These are phyloP conservation scores for Pisolithus thermaeus DNA, from an alignment of 1,284 basidiomycete species.

Conservation along the genomic window DNA sequence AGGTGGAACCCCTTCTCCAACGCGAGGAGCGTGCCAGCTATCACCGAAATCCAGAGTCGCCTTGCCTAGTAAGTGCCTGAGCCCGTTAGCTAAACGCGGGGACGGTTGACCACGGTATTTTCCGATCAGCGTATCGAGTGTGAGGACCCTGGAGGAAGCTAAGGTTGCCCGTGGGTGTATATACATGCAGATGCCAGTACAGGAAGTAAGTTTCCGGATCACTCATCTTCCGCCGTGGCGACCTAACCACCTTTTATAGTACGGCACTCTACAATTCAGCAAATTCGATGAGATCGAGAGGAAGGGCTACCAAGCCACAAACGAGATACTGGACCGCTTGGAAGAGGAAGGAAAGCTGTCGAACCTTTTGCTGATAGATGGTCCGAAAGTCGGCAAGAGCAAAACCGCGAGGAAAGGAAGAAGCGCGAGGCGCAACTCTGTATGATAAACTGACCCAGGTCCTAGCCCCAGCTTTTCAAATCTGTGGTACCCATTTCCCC, in stretches of 20 bases:
- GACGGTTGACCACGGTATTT: neutral
- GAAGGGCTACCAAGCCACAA: slow-evolving; percentile 76
- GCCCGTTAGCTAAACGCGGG: too few species aligned
- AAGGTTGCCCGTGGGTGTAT: slow-evolving; percentile 85
- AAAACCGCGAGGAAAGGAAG: slow-evolving; percentile 61
- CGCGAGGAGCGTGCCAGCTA: slow-evolving; percentile 78
- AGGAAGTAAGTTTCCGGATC: slow-evolving; percentile 49
- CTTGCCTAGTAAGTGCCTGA: slow-evolving; percentile 78
- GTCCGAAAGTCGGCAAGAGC: slow-evolving; percentile 35
- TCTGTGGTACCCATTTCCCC: neutral
- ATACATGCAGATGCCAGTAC: slow-evolving; percentile 95
- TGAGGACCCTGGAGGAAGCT: slow-evolving; percentile 91
- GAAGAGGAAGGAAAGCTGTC: slow-evolving; percentile 80
- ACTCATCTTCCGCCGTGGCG: neutral
- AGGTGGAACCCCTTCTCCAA: slow-evolving; percentile 90
- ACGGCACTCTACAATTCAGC: slow-evolving; percentile 72
- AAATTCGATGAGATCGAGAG: slow-evolving; percentile 83
- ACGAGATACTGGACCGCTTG: slow-evolving; percentile 73
- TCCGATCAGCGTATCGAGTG: slow-evolving; percentile 83
- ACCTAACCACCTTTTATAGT: slow-evolving; percentile 36
- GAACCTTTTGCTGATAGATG: slow-evolving; percentile 52
- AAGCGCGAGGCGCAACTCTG: slow-evolving; percentile 72
- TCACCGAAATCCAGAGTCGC: slow-evolving; percentile 94
- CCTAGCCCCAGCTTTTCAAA: too few species aligned
- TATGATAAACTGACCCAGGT: slow-evolving; percentile 24